Base-by-base conservation (phyloP, 495 filamentous ascomycete genomes). In the Penicillium cosmopolitanum region DNA sequence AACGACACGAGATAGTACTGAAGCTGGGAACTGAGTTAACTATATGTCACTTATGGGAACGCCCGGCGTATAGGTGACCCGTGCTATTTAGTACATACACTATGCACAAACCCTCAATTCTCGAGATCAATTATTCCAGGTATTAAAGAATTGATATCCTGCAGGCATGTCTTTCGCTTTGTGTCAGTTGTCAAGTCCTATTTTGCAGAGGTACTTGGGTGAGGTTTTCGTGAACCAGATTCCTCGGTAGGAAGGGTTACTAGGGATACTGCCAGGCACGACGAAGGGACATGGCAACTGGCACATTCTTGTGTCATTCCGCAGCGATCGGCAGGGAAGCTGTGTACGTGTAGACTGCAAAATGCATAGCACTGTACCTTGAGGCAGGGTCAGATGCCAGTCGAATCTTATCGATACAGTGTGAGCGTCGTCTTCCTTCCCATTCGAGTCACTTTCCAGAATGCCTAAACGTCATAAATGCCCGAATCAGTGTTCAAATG, bases 231-330 rank as follows among this genome's bases (percentile, higher is more conserved):
- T 15, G 19, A 11, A 48, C 46, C 0, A 15, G 60, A 70, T 70
- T 70, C 67, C 53, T 46, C 58, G 60, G 65, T 62, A 51, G 34
- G 53, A 60, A 62, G 55, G 58, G 59, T 58, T 44, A 51, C 65
- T 31, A 66, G 65, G 62, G 65, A 51, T 55, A 60, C 25, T 46
- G 42, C 43, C 56, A 50, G 46, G 46, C 55, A 60, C 50, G 38
- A 51, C 5, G 48, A 16, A 34, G 38, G 52, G 42, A 60, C 46
- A 57, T 55, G 36, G 60, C 46, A 63, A 64, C 55, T 64, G 60
- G 67, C 60, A 62, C 62, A 70, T 70, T 66, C 58, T 57, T 60
- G 28, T n/a, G 12, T 25, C 67, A 70, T 68, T 68, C 67, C 67
- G 55, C 13, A 47, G 23, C 43, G 61, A 64, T 57, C 35, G 43